phyloP scores from a whole-genome alignment of 1,139 yeast genomes.

The Taphrina betulina region DNA sequence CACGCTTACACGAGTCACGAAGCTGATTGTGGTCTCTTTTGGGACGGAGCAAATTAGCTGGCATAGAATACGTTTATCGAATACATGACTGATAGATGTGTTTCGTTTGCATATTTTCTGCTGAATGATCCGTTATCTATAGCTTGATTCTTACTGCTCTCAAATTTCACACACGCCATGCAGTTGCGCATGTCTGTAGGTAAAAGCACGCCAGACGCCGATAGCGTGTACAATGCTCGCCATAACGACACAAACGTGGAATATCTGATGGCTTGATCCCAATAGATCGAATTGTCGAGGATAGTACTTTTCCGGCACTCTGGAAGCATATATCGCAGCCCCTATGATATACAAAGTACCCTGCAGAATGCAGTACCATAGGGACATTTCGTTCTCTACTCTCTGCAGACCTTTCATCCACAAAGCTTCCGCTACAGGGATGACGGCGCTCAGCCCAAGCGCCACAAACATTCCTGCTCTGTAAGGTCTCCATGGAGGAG shows the following conservation, averaged over 20 bases:
- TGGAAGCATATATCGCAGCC: constrained; percentile 71
- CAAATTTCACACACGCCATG: constrained; percentile 16
- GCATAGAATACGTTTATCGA: no score
- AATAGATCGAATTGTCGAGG: constrained; percentile 50
- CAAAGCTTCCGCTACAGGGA: constrained; percentile 64
- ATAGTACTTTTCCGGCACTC: constrained; percentile 70
- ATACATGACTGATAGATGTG: no score
- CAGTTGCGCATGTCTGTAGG: constrained; percentile 39
- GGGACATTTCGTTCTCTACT: constrained; percentile 55
- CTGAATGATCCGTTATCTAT: no score
- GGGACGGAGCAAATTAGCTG: no score
- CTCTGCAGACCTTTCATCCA: constrained; percentile 48
- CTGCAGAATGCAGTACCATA: constrained; percentile 64
- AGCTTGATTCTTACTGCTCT: no score
- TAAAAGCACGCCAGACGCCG: constrained; percentile 63
- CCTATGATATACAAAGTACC: constrained; percentile 75
- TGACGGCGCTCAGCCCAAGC: constrained; percentile 75
- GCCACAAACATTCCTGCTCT: constrained; percentile 75
- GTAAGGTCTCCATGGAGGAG: constrained; percentile 69
- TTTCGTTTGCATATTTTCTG: no score
- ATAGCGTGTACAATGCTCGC: constrained; percentile 77
- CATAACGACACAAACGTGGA: constrained; percentile 74
- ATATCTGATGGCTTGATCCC: constrained; percentile 76
- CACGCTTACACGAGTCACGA: no score
- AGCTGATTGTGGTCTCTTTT: no score